Conservation (phyloP, 805 yeast species). For the Maudiozyma turicensis region DNA sequence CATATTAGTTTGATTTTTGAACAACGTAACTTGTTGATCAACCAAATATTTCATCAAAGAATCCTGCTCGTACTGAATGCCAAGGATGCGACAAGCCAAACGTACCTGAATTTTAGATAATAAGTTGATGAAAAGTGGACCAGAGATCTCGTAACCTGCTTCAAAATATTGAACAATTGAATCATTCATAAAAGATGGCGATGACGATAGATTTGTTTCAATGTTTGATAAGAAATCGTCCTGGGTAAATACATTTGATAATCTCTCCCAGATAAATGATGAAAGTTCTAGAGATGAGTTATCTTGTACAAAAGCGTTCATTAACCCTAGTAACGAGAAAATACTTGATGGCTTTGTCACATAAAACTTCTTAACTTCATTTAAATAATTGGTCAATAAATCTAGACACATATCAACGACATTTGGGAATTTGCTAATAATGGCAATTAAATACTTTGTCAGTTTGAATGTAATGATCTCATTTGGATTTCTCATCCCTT, state of each 20-base stretch:
- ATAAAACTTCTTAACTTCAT: slow-evolving; percentile 7
- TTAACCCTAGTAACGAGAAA: slow-evolving; percentile 32
- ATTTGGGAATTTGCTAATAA: slow-evolving; percentile 23
- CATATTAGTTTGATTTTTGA: slow-evolving; percentile 12
- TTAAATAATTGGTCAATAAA: slow-evolving; percentile 22
- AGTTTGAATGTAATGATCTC: slow-evolving; percentile 31
- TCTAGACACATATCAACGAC: slow-evolving; percentile 11
- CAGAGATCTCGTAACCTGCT: slow-evolving; percentile 21
- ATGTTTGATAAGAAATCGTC: slow-evolving; percentile 12
- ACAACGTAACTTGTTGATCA: slow-evolving; percentile 4
- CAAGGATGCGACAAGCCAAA: slow-evolving; percentile 9
- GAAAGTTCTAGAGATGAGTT: slow-evolving; percentile 9
- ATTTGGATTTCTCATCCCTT: slow-evolving; percentile 31
- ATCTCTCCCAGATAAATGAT: slow-evolving; percentile 12
- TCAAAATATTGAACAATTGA: slow-evolving; percentile 24
- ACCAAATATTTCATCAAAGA: slow-evolving; percentile 7
- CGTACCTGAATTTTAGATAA: slow-evolving; percentile 19
- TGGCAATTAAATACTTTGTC: slow-evolving; percentile 24
- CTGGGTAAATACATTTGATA: slow-evolving; percentile 8
- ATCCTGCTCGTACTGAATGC: slow-evolving; percentile 2
- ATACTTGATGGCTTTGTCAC: slow-evolving; percentile 12
- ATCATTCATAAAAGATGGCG: slow-evolving; percentile 19
- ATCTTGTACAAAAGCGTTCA: slow-evolving; percentile 25
- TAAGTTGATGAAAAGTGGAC: slow-evolving; percentile 15
- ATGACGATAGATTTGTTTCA: slow-evolving; percentile 10